These are phyloP conservation scores for Piromyces finnis DNA, from an alignment of 192 early-diverging fungal genomes.

Conservation along the genomic window DNA sequence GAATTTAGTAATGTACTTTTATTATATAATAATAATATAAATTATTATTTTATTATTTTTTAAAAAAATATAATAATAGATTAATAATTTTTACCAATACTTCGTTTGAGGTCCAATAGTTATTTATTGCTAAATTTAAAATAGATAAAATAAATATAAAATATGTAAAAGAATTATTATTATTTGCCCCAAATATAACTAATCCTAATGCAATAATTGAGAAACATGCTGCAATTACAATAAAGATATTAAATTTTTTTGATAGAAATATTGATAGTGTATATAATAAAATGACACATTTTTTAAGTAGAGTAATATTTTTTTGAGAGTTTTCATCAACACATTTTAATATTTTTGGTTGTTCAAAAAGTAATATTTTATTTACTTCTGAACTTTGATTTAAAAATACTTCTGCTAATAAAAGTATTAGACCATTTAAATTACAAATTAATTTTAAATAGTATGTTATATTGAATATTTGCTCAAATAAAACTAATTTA, in stretches of 20 bases:
- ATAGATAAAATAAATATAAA: neutral
- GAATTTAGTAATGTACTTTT: neutral
- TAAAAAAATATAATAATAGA: too few relatives aligned
- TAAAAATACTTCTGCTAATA: neutral
- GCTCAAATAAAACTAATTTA: neutral
- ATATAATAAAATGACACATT: neutral
- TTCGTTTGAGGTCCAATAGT: neutral
- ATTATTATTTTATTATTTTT: too few relatives aligned
- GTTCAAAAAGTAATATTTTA: neutral
- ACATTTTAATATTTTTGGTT: neutral
- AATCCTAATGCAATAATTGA: neutral
- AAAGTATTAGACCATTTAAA: neutral
- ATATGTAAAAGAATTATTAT: neutral
- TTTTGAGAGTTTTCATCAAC: neutral
- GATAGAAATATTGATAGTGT: neutral
- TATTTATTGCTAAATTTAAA: neutral
- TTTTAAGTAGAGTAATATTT: neutral
- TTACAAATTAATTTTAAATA: neutral
- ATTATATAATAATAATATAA: neutral
- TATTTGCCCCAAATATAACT: neutral
- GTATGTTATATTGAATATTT: neutral
- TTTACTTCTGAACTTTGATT: neutral
- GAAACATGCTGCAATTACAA: neutral
- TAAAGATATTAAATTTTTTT: neutral
- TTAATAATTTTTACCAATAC: neutral